Conservation (phyloP, 2,329 filamentous ascomycete genomes). For the Penicillium expansum region DNA sequence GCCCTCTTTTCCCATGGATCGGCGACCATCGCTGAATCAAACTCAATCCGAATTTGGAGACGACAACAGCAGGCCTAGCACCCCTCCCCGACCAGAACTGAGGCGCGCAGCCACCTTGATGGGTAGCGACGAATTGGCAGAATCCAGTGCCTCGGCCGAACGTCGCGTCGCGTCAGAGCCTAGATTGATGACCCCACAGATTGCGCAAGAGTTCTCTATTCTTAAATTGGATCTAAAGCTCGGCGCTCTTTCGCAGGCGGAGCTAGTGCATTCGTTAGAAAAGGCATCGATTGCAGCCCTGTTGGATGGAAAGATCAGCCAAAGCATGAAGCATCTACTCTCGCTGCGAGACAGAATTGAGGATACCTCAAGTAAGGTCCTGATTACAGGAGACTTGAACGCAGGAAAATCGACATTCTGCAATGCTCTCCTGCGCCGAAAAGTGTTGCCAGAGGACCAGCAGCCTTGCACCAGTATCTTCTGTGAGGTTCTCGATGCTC, state of each 20-base stretch:
- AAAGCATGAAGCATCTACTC: constrained; percentile 86
- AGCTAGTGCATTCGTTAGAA: constrained; percentile 90
- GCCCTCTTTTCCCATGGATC: constrained; percentile 31
- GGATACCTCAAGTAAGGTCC: constrained; percentile 93
- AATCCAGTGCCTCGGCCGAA: constrained; percentile 72
- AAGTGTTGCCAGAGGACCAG: constrained; percentile 92
- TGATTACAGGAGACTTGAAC: constrained; percentile 94
- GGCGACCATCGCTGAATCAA: constrained; percentile 38
- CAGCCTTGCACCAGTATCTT: constrained; percentile 98
- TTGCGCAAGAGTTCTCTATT: constrained; percentile 93
- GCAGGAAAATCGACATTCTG: constrained; percentile 98
- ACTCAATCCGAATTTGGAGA: constrained; percentile 37
- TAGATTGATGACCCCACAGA: constrained; percentile 82
- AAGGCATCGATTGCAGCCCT: constrained; percentile 87
- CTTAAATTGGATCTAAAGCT: constrained; percentile 93
- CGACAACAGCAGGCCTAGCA: constrained; percentile 23
- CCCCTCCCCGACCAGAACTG: constrained; percentile 50
- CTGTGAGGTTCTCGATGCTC: constrained; percentile 90
- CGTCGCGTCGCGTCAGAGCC: constrained; percentile 65
- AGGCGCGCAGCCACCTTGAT: constrained; percentile 71
- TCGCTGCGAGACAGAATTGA: constrained; percentile 90
- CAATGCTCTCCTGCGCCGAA: constrained; percentile 89
- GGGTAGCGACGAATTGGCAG: constrained; percentile 58
- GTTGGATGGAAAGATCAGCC: constrained; percentile 88
- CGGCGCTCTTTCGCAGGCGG: constrained; percentile 77